Conservation (phyloP, 176 grass and related monocot genomes). For the Triticum timopheevii region DNA sequence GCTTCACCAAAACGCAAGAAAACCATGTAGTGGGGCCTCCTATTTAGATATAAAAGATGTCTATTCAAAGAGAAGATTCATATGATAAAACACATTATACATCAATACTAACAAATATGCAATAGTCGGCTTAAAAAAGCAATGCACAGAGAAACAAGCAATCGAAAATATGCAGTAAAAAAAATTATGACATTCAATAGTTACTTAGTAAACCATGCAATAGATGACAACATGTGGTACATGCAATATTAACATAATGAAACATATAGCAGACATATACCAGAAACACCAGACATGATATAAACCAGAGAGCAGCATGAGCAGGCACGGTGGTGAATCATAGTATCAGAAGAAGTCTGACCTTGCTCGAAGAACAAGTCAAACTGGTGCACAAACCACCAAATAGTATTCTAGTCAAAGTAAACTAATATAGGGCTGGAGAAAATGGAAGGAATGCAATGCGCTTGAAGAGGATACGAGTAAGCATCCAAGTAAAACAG, state of each 20-base stretch:
- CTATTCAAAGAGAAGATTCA: neutral
- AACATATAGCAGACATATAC: neutral
- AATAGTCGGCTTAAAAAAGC: neutral
- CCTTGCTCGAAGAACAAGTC: too few species aligned
- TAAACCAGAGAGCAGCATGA: neutral
- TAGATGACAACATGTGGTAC: neutral
- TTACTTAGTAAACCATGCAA: neutral
- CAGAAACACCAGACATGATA: neutral
- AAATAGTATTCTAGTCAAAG: too few species aligned
- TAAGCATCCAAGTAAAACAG: neutral
- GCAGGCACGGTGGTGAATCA: slow-evolving; percentile 22
- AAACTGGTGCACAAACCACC: too few species aligned
- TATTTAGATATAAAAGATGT: neutral
- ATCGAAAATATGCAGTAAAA: neutral
- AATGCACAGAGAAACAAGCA: neutral
- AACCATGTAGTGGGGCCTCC: too few species aligned
- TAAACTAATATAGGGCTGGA: neutral
- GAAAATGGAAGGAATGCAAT: neutral
- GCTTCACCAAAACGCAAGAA: too few species aligned
- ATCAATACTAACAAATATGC: neutral
- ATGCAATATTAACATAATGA: neutral
- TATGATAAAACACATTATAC: neutral
- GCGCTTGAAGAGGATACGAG: neutral
- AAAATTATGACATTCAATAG: neutral
- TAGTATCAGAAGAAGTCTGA: slow-evolving; percentile 15